Conservation (phyloP, 257 asterid species). For the Nicotiana attenuata region DNA sequence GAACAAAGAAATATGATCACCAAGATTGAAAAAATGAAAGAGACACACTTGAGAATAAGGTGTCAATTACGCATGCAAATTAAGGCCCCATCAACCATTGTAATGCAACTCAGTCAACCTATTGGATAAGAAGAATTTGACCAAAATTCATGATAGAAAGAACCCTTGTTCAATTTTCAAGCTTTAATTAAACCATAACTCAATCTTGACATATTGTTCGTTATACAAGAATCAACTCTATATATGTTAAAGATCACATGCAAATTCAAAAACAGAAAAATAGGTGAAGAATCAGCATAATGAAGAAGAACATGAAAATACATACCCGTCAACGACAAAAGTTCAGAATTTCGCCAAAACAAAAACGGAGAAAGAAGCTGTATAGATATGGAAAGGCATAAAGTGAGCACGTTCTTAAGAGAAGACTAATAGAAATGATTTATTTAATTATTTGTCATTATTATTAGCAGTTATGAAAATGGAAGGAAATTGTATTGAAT, state of each 20-base stretch:
- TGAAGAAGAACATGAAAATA: background rate
- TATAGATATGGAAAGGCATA: slow-evolving; percentile 1
- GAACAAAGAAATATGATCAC: background rate
- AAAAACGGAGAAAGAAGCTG: background rate
- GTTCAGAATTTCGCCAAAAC: background rate
- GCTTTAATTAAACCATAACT: background rate
- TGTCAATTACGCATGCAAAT: background rate
- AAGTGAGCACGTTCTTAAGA: slow-evolving; percentile 8
- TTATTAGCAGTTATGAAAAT: background rate
- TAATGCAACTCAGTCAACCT: too few relatives aligned
- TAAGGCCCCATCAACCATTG: background rate
- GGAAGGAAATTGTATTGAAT: slow-evolving; percentile 6
- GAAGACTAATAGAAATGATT: slow-evolving; percentile 11
- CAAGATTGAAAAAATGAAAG: background rate
- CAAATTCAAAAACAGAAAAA: background rate
- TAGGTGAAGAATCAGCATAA: background rate
- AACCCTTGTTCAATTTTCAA: background rate
- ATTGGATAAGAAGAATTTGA: background rate
- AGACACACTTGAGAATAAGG: background rate
- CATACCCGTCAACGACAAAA: background rate
- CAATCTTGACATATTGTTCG: background rate
- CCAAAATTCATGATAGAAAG: background rate
- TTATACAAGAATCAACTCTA: background rate
- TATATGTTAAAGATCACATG: background rate
- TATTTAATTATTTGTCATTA: background rate